Evolutionary conservation across 2,329 filamentous ascomycete species (phyloP).

Genomic region (Metarhizium humberi): DNA sequence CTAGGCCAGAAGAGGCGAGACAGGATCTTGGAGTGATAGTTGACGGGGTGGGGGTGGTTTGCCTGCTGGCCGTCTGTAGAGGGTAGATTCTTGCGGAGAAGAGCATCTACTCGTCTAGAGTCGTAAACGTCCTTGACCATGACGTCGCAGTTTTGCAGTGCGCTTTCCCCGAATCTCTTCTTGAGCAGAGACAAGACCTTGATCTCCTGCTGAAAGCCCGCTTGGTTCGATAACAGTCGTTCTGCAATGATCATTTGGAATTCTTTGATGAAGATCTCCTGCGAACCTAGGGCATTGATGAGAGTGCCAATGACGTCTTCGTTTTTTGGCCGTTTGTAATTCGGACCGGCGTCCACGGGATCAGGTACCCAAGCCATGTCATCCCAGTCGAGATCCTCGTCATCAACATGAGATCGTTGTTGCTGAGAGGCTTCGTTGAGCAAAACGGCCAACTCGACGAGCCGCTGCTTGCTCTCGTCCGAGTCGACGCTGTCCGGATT

Average conservation of each 20-base stretch:
- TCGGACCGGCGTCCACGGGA: slow-evolving; percentile 83
- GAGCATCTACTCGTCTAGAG: slow-evolving; percentile 62
- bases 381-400: slow-evolving; percentile 75
- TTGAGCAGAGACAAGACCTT: slow-evolving; percentile 82
- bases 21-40: slow-evolving; percentile 73
- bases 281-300: slow-evolving; percentile 77
- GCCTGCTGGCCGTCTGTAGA: slow-evolving; percentile 7
- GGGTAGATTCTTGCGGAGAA: slow-evolving; percentile 42
- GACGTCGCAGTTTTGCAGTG: slow-evolving; percentile 88
- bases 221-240: slow-evolving; percentile 58
- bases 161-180: slow-evolving; percentile 73
- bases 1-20: slow-evolving; percentile 92
- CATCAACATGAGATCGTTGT: slow-evolving; percentile 42
- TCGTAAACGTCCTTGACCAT: slow-evolving; percentile 94
- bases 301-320: slow-evolving; percentile 89
- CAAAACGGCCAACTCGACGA: slow-evolving; percentile 58
- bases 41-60: slow-evolving; percentile 11
- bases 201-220: slow-evolving; percentile 67
- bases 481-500: slow-evolving; percentile 45
- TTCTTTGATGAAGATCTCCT: slow-evolving; percentile 89
- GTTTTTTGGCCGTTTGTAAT: slow-evolving; percentile 81
- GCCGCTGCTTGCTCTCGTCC: slow-evolving; percentile 36
- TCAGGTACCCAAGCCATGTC: slow-evolving; percentile 92
- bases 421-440: slow-evolving; percentile 53
- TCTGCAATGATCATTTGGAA: slow-evolving; percentile 85